phyloP scores from a whole-genome alignment of 108 stramenopile genomes.

The Craspedostauros australis region DNA sequence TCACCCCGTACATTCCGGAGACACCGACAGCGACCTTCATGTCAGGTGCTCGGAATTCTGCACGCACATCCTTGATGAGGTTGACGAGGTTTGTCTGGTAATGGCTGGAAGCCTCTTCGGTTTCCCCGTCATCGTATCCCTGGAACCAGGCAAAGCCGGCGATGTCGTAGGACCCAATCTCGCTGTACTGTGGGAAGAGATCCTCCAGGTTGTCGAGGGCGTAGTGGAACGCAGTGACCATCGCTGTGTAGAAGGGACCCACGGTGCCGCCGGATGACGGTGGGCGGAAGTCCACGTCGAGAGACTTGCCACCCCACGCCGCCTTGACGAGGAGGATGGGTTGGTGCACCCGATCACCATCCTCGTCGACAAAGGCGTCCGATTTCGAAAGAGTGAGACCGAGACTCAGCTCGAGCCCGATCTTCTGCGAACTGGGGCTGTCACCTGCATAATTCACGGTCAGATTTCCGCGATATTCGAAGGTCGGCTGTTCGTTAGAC shows the following conservation, averaged over 20 bases:
- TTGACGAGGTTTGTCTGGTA: conserved; percentile 33
- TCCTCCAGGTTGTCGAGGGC: conserved; percentile 5
- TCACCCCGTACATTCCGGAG: conserved; percentile 27
- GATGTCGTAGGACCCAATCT: conserved; percentile 11
- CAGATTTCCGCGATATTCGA: conserved; percentile 1
- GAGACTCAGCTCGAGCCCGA: conserved; percentile 36
- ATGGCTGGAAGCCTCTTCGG: neutral
- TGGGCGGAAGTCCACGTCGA: conserved; percentile 35
- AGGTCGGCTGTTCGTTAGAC: neutral
- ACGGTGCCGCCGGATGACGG: conserved; percentile 18
- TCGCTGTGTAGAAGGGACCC: conserved; percentile 9
- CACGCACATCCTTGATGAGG: conserved; percentile 32
- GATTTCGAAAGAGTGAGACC: conserved; percentile 21
- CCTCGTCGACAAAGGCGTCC: neutral
- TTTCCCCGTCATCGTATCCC: conserved; percentile 39
- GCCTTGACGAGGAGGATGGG: conserved; percentile 27
- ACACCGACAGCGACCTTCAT: conserved; percentile 30
- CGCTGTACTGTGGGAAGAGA: conserved; percentile 6
- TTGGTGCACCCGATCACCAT: neutral
- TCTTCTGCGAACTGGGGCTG: neutral
- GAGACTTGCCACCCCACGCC: conserved; percentile 32
- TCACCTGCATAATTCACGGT: conserved; percentile 9
- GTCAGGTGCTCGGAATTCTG: conserved; percentile 11
- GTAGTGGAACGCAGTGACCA: conserved; percentile 1
- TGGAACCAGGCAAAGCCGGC: conserved; percentile 45